Conservation (phyloP, 208 protist genomes). For the Trichomonas gallinae region DNA sequence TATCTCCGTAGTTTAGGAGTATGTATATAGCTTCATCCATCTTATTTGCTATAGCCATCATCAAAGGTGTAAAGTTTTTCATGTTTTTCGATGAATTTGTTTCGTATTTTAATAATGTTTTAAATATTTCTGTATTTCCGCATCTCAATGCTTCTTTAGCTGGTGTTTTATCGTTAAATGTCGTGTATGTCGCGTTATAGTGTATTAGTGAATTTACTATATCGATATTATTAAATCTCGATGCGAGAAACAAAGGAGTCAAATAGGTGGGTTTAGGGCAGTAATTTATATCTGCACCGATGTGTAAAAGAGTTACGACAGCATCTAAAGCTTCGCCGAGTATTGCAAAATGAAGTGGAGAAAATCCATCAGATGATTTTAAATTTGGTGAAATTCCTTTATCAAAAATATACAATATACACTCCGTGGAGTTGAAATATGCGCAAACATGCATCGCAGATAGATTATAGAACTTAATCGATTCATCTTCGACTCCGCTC, state of each 20-base stretch:
- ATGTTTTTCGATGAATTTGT: not conserved
- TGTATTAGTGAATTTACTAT: not conserved
- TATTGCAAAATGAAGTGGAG: not conserved
- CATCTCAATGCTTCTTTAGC: not conserved
- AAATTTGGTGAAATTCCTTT: not conserved
- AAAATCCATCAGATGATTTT: not conserved
- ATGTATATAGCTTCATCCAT: not conserved
- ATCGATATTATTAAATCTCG: not conserved
- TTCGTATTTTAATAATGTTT: not conserved
- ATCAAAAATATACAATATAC: not conserved
- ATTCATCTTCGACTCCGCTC: not conserved
- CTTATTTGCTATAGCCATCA: not conserved
- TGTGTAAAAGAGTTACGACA: not conserved
- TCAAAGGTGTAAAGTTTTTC: not conserved
- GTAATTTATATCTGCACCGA: not conserved
- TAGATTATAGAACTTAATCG: not conserved
- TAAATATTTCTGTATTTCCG: not conserved
- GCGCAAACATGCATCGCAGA: not conserved
- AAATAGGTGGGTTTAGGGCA: not conserved
- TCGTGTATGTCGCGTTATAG: not conserved
- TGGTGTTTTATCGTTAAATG: not conserved
- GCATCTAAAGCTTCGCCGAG: not conserved
- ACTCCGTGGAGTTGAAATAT: not conserved
- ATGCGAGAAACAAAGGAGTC: not conserved
- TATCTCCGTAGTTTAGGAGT: not conserved